These are phyloP conservation scores for Stagonosporopsis cucurbitacearum DNA, from an alignment of 2,329 filamentous ascomycete species.

Conservation along the genomic window DNA sequence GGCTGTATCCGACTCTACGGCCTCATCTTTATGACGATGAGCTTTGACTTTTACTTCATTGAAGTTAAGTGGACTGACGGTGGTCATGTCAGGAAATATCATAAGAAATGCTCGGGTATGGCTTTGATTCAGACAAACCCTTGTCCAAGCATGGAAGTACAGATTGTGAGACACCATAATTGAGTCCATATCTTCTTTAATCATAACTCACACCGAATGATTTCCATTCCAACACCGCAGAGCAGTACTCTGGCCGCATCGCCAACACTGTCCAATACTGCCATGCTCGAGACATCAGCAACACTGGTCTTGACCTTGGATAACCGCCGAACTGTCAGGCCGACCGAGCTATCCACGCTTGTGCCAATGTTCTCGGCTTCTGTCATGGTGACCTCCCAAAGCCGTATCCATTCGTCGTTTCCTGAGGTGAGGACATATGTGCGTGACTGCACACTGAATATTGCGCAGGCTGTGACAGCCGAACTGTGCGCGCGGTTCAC, in stretches of 20 bases:
- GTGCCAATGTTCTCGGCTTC: background rate
- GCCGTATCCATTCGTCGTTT: slow-evolving; percentile 57
- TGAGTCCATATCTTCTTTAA: background rate
- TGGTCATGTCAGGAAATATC: no score
- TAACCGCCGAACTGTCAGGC: slow-evolving; percentile 41
- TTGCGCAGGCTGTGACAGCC: slow-evolving; percentile 66
- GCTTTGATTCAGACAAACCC: no score
- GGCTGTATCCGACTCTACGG: slow-evolving; percentile 1
- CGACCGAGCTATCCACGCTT: slow-evolving; percentile 3
- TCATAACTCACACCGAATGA: slow-evolving; percentile 26
- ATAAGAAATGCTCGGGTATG: no score
- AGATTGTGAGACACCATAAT: no score
- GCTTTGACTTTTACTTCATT: no score
- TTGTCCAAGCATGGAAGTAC: background rate
- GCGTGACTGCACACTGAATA: slow-evolving; percentile 34
- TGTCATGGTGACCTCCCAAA: slow-evolving; percentile 51
- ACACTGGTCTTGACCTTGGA: slow-evolving; percentile 55
- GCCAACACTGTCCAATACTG: slow-evolving; percentile 40
- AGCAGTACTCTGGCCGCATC: slow-evolving; percentile 30
- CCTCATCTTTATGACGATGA: no score
- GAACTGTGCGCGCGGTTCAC: slow-evolving; percentile 72
- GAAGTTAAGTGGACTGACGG: no score
- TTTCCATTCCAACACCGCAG: slow-evolving; percentile 47
- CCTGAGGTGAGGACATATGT: slow-evolving; percentile 47
- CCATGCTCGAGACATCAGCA: slow-evolving; percentile 62